Conservation (phyloP, 164 flowering plant species). For the Houttuynia cordata region DNA sequence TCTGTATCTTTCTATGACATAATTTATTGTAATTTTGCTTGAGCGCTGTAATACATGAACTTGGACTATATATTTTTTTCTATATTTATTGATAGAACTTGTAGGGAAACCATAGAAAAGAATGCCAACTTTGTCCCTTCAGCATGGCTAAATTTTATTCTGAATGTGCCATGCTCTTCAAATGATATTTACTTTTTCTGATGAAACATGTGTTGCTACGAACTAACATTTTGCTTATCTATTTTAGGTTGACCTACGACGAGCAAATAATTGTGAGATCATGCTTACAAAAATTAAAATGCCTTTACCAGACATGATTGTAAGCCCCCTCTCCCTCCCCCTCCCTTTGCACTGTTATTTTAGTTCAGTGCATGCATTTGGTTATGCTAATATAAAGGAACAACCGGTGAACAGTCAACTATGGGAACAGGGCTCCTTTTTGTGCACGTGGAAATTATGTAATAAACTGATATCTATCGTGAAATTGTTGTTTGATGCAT, state of each 20-base stretch:
- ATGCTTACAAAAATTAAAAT: conserved; percentile 92
- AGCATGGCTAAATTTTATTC: background rate
- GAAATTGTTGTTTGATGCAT: too few species aligned
- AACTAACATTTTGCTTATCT: background rate
- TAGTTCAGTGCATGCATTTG: background rate
- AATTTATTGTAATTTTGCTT: too few species aligned
- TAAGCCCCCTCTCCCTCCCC: conserved; percentile 26
- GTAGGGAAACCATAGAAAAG: too few species aligned
- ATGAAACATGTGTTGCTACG: background rate
- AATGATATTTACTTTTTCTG: too few species aligned
- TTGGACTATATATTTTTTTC: too few species aligned
- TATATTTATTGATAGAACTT: too few species aligned
- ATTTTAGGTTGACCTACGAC: conserved; percentile 83
- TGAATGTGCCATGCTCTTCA: background rate
- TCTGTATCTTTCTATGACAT: too few species aligned
- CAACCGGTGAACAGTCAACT: too few species aligned
- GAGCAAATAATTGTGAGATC: conserved; percentile 86
- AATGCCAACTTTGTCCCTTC: too few species aligned
- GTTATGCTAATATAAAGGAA: background rate
- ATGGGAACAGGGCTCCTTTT: background rate
- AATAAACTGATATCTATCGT: background rate
- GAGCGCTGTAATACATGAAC: too few species aligned
- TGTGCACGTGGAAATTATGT: too few species aligned
- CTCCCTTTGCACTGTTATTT: background rate
- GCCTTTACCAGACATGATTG: conserved; percentile 88